A percentile compares a stretch with the other conserved stretches of the same genome.
phyloP scores from a whole-genome alignment of 2,329 filamentous ascomycete genomes.

The Epichloe festucae region DNA sequence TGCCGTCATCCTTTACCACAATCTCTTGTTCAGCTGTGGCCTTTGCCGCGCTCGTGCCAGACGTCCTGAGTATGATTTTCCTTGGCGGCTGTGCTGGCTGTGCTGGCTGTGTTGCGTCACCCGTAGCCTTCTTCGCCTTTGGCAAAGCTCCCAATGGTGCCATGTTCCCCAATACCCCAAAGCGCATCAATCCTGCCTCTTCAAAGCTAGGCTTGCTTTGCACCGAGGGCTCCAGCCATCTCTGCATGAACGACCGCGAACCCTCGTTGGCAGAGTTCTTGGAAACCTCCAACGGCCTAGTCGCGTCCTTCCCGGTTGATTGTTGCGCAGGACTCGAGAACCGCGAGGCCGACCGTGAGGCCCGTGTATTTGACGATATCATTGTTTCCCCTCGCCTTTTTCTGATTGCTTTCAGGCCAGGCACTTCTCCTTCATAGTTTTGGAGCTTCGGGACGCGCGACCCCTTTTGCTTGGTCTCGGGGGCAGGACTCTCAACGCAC shows the following conservation, averaged over 20 bases:
- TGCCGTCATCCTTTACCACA: slow-evolving; percentile 11
- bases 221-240: slow-evolving; percentile 46
- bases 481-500: slow-evolving; percentile 13
- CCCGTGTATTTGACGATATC: slow-evolving; percentile 32
- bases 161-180: slow-evolving; percentile 75
- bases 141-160: slow-evolving; percentile 65
- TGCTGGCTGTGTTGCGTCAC: slow-evolving; percentile 13
- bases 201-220: slow-evolving; percentile 59
- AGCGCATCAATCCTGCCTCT: slow-evolving; percentile 60
- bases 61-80: slow-evolving; percentile 34
- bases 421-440: background rate
- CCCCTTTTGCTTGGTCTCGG: slow-evolving; percentile 7
- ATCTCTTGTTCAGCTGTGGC: slow-evolving; percentile 10
- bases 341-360: slow-evolving; percentile 36
- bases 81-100: slow-evolving; percentile 17
- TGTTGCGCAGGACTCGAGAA: slow-evolving; percentile 39
- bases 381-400: slow-evolving; percentile 12
- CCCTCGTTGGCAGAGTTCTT: slow-evolving; percentile 22
- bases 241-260: slow-evolving; percentile 38
- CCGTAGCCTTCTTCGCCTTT: slow-evolving; percentile 32
- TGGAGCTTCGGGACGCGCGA: background rate
- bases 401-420: background rate
- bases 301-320: slow-evolving; percentile 12
- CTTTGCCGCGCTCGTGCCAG: slow-evolving; percentile 16
- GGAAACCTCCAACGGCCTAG: slow-evolving; percentile 24